Percentiles rank a stretch among this genome's conserved stretches.
Conservation (phyloP, 805 yeast genomes). For the Lipomyces anomalus region DNA sequence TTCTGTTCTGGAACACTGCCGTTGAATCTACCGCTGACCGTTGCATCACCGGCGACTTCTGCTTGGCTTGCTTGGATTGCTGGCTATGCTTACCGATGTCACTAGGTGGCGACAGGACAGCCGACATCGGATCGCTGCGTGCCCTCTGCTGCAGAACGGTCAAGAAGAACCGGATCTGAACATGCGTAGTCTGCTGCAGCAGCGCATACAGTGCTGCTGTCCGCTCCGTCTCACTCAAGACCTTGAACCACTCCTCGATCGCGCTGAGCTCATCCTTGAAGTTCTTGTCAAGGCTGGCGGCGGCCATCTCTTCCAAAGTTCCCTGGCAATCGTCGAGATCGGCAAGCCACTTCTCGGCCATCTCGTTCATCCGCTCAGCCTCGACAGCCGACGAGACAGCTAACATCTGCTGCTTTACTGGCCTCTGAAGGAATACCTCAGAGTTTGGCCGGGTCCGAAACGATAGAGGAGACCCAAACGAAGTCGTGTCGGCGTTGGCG, state of each 20-base stretch:
- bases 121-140: constrained; percentile 24
- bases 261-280: constrained; percentile 34
- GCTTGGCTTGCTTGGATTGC: too few relatives aligned
- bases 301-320: constrained; percentile 32
- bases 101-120: constrained; percentile 26
- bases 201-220: constrained; percentile 36
- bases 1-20: too few relatives aligned
- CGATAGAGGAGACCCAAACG: constrained; percentile 11
- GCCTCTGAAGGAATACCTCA: constrained; percentile 1
- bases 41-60: too few relatives aligned
- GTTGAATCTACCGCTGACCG: too few relatives aligned
- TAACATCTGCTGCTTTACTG: neutral
- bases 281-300: constrained; percentile 29
- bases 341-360: constrained; percentile 33
- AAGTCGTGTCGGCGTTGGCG: neutral
- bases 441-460: constrained; percentile 9
- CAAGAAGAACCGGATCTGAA: constrained; percentile 33
- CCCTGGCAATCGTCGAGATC: constrained; percentile 31
- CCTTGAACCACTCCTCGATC: constrained; percentile 39
- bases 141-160: constrained; percentile 33
- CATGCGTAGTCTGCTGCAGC: constrained; percentile 34
- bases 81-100: too few relatives aligned
- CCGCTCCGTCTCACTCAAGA: constrained; percentile 35
- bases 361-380: constrained; percentile 8
- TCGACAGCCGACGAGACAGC: neutral